phyloP scores from a whole-genome alignment of 2,329 filamentous ascomycete genomes.

The Scedosporium boydii region DNA sequence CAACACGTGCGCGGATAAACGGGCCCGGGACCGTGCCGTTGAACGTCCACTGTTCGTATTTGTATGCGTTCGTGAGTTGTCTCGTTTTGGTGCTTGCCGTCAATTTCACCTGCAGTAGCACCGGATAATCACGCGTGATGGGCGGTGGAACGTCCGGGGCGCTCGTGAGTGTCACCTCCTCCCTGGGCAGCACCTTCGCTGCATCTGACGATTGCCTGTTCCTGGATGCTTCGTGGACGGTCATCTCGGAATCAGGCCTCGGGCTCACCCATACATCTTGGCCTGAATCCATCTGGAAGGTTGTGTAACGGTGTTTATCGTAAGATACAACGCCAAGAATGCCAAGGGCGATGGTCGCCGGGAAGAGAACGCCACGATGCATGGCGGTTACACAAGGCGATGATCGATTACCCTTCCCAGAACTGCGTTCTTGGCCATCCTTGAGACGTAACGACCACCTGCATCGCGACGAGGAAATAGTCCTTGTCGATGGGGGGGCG shows the following conservation, averaged over 20 bases:
- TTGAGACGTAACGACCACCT: too few relatives aligned
- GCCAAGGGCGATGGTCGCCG: too few relatives aligned
- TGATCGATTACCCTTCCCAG: too few relatives aligned
- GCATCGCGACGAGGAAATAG: too few relatives aligned
- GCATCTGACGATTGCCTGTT: background rate
- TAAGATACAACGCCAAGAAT: too few relatives aligned
- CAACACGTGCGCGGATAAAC: conserved; percentile 24
- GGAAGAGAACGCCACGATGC: too few relatives aligned
- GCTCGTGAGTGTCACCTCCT: conserved; percentile 18
- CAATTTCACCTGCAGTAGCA: conserved; percentile 20
- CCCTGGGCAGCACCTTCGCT: conserved; percentile 12
- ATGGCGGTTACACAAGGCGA: too few relatives aligned
- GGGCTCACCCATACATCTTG: too few relatives aligned
- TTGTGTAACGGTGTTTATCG: too few relatives aligned
- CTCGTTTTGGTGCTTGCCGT: conserved; percentile 16
- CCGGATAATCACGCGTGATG: conserved; percentile 20
- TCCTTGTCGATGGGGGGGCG: too few relatives aligned
- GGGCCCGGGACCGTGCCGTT: conserved; percentile 22
- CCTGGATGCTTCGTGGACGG: background rate
- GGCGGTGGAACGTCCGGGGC: conserved; percentile 21
- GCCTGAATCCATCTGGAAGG: too few relatives aligned
- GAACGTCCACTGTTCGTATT: conserved; percentile 26
- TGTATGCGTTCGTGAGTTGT: conserved; percentile 22
- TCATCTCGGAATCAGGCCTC: background rate
- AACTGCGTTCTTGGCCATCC: too few relatives aligned